Base-by-base conservation (phyloP, 176 grass and related monocot species). In the Puccinellia tenuiflora region DNA sequence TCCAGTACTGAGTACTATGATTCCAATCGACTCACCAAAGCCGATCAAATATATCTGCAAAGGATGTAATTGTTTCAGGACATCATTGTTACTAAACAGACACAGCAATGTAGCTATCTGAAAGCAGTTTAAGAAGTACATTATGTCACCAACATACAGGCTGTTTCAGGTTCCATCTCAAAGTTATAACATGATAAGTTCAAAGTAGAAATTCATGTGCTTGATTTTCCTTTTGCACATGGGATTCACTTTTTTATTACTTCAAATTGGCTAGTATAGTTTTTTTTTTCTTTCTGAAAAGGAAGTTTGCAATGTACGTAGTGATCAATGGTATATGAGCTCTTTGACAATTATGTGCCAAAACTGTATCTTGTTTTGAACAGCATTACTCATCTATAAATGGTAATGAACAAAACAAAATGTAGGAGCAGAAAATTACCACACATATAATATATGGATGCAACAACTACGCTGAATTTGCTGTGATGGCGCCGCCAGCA, bases 401-500 rank as follows among this genome's bases (percentile, higher is more conserved):
- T 9, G 10, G 22, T 22, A 68, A 42, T 45, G 29, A 61, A 39
- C 26, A 24, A 78, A 47, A 43, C 13, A 3, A 37, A 38, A 10
- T 20, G 30, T 3, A 79, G 29, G 21, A 54, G 30, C 4, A 57
- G 6, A 35, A 83, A 66, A 24, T 86, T 86, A 90, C 84, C 84
- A 56, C 84, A 56, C 14, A 39, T 18, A 3, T 30, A n/a, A 76
- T 24, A 6, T 22, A 40, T 28, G 57, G 61, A 50, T 26, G 45
- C 14, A 33, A 35, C 9, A 29, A 55, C 84, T 90, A 83, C 1
- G 47, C 88, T 74, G 47, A 86, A 60, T 90, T 86, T 74, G 47
- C 67, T 25, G 84, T 74, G 17, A 96, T 65, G 68, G 38, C 74
- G 30, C 88, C 91, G 1, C 85, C 85, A 4, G 87, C 86, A 68